phyloP scores from a whole-genome alignment of 2,329 filamentous ascomycete species.

The Lasiodiplodia sp. region DNA sequence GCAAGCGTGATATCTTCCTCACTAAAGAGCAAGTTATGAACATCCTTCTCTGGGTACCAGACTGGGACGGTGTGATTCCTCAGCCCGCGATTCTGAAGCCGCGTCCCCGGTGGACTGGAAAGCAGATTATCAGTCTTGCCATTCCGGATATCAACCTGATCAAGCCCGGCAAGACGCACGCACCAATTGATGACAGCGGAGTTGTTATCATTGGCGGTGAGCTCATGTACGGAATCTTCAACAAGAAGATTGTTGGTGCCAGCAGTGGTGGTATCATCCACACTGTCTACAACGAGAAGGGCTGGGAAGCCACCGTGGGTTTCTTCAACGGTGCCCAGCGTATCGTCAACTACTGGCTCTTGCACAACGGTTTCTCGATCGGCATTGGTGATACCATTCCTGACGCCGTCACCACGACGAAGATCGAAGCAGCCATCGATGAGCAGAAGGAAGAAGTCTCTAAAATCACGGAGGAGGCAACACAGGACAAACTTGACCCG shows the following conservation, averaged over 20 bases:
- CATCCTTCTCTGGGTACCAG: conserved; percentile 94
- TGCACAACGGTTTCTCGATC: conserved; percentile 96
- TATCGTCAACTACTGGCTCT: conserved; percentile 95
- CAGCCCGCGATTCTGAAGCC: conserved; percentile 94
- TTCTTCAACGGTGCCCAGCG: conserved; percentile 97
- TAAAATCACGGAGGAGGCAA: conserved; percentile 77
- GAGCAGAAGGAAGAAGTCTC: conserved; percentile 83
- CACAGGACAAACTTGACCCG: conserved; percentile 87
- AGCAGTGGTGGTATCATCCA: conserved; percentile 91
- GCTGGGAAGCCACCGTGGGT: conserved; percentile 82
- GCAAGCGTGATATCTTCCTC: conserved; percentile 88
- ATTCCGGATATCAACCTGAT: conserved; percentile 81
- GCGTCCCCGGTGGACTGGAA: conserved; percentile 92
- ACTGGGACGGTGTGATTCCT: conserved; percentile 96
- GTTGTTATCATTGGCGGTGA: conserved; percentile 86
- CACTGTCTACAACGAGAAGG: conserved; percentile 94
- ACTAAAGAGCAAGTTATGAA: conserved; percentile 95
- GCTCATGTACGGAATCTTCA: conserved; percentile 87
- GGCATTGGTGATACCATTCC: conserved; percentile 98
- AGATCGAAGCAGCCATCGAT: conserved; percentile 83
- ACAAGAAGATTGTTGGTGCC: conserved; percentile 94
- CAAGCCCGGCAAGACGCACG: conserved; percentile 34
- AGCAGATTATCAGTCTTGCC: conserved; percentile 94
- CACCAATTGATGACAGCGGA: conserved; percentile 76
- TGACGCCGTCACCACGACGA: conserved; percentile 81